These are phyloP conservation scores for Chlamydomonas sp. DNA, from an alignment of 139 green algal genomes.

Conservation along the genomic window DNA sequence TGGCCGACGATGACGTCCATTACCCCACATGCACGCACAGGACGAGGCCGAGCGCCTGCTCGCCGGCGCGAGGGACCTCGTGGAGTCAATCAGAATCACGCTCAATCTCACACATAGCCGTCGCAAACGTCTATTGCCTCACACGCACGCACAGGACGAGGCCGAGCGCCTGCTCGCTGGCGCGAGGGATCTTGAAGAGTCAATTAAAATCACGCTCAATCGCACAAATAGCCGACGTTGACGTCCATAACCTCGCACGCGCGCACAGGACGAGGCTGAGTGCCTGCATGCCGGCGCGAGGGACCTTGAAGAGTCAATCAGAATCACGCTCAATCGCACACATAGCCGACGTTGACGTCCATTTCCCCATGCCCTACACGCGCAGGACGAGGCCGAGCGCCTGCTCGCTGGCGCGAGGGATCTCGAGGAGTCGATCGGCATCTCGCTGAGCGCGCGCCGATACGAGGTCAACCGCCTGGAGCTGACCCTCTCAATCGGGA, in stretches of 20 bases:
- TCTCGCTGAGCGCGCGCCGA: constrained; percentile 70
- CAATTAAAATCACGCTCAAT: too few species aligned
- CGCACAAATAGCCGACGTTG: too few species aligned
- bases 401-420: constrained; percentile 67
- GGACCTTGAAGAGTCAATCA: too few species aligned
- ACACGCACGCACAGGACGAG: not conserved
- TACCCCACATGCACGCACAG: too few species aligned
- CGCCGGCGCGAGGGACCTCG: constrained; percentile 72
- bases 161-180: not conserved
- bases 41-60: constrained; percentile 59
- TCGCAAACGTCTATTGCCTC: too few species aligned
- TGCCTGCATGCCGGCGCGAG: not conserved
- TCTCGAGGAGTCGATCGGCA: constrained; percentile 84
- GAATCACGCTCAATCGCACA: too few species aligned
- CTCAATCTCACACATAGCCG: too few species aligned
- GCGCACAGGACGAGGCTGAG: not conserved
- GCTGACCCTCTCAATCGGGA: constrained; percentile 80
- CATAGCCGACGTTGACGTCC: too few species aligned
- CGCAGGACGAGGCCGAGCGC: constrained; percentile 57
- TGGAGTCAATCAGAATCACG: constrained; percentile 84
- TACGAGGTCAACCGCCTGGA: constrained; percentile 86
- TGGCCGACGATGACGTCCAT: too few species aligned
- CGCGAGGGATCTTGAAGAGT: too few species aligned
- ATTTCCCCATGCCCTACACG: too few species aligned
- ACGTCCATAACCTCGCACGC: too few species aligned